Evolutionary conservation across 1,139 yeast species (phyloP).

Genomic region (Yamadazyma blattariae): DNA sequence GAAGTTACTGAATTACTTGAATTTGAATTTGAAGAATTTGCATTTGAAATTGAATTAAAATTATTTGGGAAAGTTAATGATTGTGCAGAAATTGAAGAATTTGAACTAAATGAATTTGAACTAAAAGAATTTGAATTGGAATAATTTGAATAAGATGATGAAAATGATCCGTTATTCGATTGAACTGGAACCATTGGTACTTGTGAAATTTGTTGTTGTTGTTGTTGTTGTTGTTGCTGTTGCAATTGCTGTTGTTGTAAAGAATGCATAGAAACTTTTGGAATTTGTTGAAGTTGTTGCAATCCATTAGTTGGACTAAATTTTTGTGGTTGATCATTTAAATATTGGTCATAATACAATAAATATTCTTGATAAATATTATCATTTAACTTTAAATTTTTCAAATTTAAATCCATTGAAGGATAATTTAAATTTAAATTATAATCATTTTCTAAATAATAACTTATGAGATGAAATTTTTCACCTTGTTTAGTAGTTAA

Average conservation of each 20-base stretch:
- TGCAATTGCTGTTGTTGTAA: not conserved
- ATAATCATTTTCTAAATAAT: constrained; percentile 24
- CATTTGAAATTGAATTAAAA: not conserved
- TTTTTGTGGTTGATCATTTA: not conserved
- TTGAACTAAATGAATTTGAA: not conserved
- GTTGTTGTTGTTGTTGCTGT: constrained; percentile 1
- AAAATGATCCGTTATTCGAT: too few relatives aligned
- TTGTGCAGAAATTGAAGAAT: not conserved
- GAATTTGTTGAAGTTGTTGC: too few relatives aligned
- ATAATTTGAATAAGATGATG: too few relatives aligned
- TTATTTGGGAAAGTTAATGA: constrained; percentile 2
- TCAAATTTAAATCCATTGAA: constrained; percentile 18
- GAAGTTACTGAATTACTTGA: too few relatives aligned
- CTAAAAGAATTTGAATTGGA: too few relatives aligned
- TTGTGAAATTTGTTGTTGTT: too few relatives aligned
- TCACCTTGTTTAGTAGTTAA: constrained; percentile 47
- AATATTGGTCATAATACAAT: constrained; percentile 16
- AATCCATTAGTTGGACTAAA: not conserved
- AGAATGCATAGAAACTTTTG: not conserved
- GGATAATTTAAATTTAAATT: constrained; percentile 13
- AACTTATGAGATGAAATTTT: constrained; percentile 56
- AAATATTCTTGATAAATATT: constrained; percentile 21
- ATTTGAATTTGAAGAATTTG: not conserved
- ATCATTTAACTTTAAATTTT: constrained; percentile 17
- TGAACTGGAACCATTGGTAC: too few relatives aligned